Conservation (phyloP, 2,329 filamentous ascomycete species). For the Cladosporium austrohemisphaericum region DNA sequence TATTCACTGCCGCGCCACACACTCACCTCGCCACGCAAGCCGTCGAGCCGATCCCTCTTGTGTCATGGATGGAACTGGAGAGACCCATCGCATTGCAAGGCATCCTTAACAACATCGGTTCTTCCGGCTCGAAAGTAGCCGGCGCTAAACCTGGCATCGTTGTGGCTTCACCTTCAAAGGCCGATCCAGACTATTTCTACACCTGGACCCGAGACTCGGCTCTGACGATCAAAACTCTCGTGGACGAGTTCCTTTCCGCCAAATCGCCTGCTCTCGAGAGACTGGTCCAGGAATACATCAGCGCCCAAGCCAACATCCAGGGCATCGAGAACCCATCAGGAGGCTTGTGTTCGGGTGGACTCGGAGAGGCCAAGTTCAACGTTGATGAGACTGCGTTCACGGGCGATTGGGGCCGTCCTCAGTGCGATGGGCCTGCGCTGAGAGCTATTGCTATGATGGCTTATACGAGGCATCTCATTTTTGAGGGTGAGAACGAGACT, state of each 20-base stretch:
- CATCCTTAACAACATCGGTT: conserved; percentile 55
- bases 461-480: conserved; percentile 68
- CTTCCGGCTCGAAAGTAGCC: conserved; percentile 46
- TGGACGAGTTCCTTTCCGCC: conserved; percentile 63
- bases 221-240: conserved; percentile 64
- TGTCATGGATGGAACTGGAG: conserved; percentile 42
- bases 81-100: conserved; percentile 48
- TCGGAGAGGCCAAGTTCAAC: conserved; percentile 73
- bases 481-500: conserved; percentile 32
- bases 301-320: conserved; percentile 63
- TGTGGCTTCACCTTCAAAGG: conserved; percentile 53
- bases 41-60: no score
- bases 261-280: conserved; percentile 50
- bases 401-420: conserved; percentile 68
- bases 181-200: conserved; percentile 61
- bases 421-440: conserved; percentile 74
- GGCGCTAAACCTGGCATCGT: conserved; percentile 51
- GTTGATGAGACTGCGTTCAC: conserved; percentile 53
- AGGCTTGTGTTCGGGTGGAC: conserved; percentile 45
- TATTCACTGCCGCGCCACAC: neutral
- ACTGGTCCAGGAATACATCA: conserved; percentile 65
- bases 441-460: conserved; percentile 68
- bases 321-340: conserved; percentile 67
- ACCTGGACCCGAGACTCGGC: conserved; percentile 76
- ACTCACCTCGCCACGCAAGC: no score